Conservation (phyloP, 495 filamentous ascomycete genomes). For the Podospora pseudocomata region DNA sequence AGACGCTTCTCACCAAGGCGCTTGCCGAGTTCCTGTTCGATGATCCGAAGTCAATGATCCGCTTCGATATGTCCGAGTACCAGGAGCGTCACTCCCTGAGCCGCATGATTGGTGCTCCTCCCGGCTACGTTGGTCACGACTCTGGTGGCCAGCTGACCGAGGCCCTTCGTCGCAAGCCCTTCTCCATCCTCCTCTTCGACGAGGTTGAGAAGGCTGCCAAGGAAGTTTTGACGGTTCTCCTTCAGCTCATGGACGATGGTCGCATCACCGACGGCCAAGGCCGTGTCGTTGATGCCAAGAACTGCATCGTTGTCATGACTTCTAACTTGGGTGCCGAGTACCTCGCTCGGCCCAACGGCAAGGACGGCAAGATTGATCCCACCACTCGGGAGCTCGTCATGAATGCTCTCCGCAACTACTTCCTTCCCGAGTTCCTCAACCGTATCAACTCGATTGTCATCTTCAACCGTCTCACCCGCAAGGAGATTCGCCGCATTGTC, state of each 20-base stretch:
- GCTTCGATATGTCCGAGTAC: constrained; percentile 99
- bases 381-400: constrained; percentile 86
- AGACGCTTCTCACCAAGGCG: constrained; percentile 93
- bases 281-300: constrained; percentile 86
- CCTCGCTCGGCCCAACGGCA: constrained; percentile 70
- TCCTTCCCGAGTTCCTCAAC: constrained; percentile 97
- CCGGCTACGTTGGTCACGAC: constrained; percentile 95
- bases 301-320: constrained; percentile 99
- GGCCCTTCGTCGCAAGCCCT: constrained; percentile 84
- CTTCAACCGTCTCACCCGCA: constrained; percentile 89
- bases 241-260: constrained; percentile 98
- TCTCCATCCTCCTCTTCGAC: constrained; percentile 97
- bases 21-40: constrained; percentile 98
- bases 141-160: constrained; percentile 95
- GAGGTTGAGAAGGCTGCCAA: constrained; percentile 98
- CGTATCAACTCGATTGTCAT: constrained; percentile 93
- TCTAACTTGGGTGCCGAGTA: constrained; percentile 94
- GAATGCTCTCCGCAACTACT: constrained; percentile 84
- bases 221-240: constrained; percentile 90
- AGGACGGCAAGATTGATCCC: constrained; percentile 82
- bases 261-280: constrained; percentile 98
- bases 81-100: constrained; percentile 95
- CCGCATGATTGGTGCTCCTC: constrained; percentile 95
- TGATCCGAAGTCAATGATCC: constrained; percentile 95
- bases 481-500: constrained; percentile 92